Percentiles rank a stretch among this genome's conserved stretches.
Evolutionary conservation across 2,329 filamentous ascomycete species (phyloP).

Genomic region (Ampelomyces quisqualis): DNA sequence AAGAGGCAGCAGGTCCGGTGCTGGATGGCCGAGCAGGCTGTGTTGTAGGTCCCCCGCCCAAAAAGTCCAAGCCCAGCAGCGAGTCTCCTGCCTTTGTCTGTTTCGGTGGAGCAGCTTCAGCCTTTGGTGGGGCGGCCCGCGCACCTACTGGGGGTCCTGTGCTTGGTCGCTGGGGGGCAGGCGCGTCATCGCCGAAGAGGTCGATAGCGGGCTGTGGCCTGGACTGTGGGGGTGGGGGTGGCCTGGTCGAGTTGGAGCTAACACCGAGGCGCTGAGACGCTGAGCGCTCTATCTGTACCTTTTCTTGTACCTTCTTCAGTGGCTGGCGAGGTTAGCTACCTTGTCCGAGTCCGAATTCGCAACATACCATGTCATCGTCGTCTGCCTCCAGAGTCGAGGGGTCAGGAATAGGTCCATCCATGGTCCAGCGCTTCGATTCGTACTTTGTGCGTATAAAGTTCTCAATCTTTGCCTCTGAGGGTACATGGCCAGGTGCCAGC

Average conservation of each 20-base stretch:
- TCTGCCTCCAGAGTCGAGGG: slow-evolving; percentile 82
- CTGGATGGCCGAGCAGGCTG: slow-evolving; percentile 78
- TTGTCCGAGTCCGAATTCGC: slow-evolving; percentile 33
- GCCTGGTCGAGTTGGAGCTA: slow-evolving; percentile 25
- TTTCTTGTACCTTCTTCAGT: slow-evolving; percentile 67
- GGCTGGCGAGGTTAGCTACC: slow-evolving; percentile 49
- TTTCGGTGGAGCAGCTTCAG: slow-evolving; percentile 61
- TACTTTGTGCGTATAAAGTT: slow-evolving; percentile 99
- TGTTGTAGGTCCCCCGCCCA: slow-evolving; percentile 69
- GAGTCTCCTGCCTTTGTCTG: slow-evolving; percentile 78
- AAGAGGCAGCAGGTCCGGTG: slow-evolving; percentile 62
- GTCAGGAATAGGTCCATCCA: slow-evolving; percentile 93
- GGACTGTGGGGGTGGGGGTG: slow-evolving; percentile 33
- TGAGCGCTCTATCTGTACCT: slow-evolving; percentile 66
- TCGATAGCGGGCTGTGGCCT: slow-evolving; percentile 58
- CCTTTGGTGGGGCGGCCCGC: slow-evolving; percentile 61
- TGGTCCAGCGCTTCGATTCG: slow-evolving; percentile 98
- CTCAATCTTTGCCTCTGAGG: slow-evolving; percentile 97
- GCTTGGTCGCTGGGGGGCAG: slow-evolving; percentile 67
- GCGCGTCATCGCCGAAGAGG: slow-evolving; percentile 75
- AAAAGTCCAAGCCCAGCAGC: slow-evolving; percentile 87
- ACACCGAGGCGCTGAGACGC: slow-evolving; percentile 54
- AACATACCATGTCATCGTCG: slow-evolving; percentile 73
- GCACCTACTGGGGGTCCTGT: slow-evolving; percentile 64
- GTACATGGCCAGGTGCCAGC: slow-evolving; percentile 83